These are phyloP conservation scores for Hypoxylon sp. DNA, from an alignment of 2,329 filamentous ascomycete species.

Conservation along the genomic window DNA sequence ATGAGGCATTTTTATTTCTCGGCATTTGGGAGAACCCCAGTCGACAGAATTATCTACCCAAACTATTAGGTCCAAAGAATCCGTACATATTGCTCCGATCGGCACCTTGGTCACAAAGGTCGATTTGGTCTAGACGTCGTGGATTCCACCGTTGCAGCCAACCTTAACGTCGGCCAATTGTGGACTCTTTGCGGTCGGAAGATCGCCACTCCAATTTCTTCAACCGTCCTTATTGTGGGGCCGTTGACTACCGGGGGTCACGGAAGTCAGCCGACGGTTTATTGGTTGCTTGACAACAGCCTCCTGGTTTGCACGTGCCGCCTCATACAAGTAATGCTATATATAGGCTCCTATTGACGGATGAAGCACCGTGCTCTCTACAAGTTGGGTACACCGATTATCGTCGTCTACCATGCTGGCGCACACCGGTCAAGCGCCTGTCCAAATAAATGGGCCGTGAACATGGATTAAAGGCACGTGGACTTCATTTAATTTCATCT, in stretches of 20 bases:
- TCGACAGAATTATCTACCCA: constrained; percentile 21
- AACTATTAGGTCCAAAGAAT: constrained; percentile 2
- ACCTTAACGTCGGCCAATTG: constrained; percentile 38
- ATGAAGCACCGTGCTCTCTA: background rate
- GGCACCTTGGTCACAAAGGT: constrained; percentile 14
- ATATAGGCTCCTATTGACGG: constrained; percentile 1
- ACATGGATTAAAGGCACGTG: background rate
- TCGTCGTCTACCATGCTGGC: background rate
- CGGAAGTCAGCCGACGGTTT: constrained; percentile 17
- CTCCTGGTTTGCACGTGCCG: constrained; percentile 20
- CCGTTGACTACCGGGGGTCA: constrained; percentile 30
- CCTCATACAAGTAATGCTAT: background rate
- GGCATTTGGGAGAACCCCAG: constrained; percentile 5
- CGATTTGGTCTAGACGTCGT: constrained; percentile 26
- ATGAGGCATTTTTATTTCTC: constrained; percentile 33
- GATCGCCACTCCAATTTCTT: constrained; percentile 30
- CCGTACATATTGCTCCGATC: constrained; percentile 18
- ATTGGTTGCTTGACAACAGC: constrained; percentile 12
- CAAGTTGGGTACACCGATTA: background rate
- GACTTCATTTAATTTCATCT: background rate
- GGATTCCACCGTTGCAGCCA: constrained; percentile 27
- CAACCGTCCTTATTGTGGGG: constrained; percentile 30
- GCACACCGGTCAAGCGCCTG: background rate
- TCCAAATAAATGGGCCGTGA: background rate
- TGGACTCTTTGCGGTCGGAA: constrained; percentile 35